phyloP scores from a whole-genome alignment of 768 basidiomycete genomes.

The Tremella yokohamensis region DNA sequence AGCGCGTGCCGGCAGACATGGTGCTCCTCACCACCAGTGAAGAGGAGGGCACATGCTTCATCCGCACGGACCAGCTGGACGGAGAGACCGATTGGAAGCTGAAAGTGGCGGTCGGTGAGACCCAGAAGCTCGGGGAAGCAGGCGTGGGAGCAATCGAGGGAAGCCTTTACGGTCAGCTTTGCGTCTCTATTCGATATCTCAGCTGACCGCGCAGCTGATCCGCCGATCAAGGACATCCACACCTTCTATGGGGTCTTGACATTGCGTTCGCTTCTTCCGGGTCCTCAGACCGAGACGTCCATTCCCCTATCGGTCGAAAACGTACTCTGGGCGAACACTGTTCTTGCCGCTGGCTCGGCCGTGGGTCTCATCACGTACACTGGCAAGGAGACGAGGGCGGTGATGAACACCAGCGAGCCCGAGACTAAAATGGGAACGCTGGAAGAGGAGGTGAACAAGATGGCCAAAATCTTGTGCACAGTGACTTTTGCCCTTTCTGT shows the following conservation, averaged over 20 bases:
- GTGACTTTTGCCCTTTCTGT: slow-evolving; percentile 90
- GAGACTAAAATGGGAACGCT: slow-evolving; percentile 88
- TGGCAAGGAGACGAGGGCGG: slow-evolving; percentile 88
- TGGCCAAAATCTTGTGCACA: slow-evolving; percentile 94
- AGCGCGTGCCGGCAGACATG: slow-evolving; percentile 91
- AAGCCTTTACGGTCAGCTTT: slow-evolving; percentile 73
- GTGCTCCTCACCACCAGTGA: slow-evolving; percentile 85
- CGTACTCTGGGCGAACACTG: slow-evolving; percentile 94
- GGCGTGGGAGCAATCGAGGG: slow-evolving; percentile 67
- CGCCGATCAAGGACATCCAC: slow-evolving; percentile 95
- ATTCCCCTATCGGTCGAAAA: slow-evolving; percentile 88
- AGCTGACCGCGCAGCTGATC: slow-evolving; percentile 63
- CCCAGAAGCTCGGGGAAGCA: slow-evolving; percentile 66
- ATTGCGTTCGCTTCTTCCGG: slow-evolving; percentile 33
- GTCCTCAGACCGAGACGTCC: slow-evolving; percentile 45
- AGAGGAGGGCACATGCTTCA: slow-evolving; percentile 87
- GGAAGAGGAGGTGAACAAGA: slow-evolving; percentile 88
- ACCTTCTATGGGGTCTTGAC: slow-evolving; percentile 91
- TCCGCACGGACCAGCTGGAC: slow-evolving; percentile 94
- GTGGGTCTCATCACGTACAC: slow-evolving; percentile 93
- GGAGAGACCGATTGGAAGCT: slow-evolving; percentile 99
- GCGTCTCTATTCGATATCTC: slow-evolving; percentile 11
- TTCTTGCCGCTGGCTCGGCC: slow-evolving; percentile 88
- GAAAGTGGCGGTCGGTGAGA: slow-evolving; percentile 77
- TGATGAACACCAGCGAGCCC: slow-evolving; percentile 98